Conservation (phyloP, 140 eudicot genomes). For the Stevia rebaudiana region DNA sequence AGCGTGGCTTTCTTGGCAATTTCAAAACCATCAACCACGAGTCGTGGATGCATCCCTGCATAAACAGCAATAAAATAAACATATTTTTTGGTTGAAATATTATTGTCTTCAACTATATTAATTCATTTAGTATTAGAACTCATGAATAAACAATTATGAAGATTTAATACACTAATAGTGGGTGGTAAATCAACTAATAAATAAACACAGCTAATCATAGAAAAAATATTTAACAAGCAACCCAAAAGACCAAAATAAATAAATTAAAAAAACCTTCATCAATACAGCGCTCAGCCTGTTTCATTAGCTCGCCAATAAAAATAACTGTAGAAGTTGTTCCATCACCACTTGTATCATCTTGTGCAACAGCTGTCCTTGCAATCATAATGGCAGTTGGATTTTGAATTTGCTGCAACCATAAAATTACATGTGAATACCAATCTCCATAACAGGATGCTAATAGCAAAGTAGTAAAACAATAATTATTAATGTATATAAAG, state of each 20-base stretch:
- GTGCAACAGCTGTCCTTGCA: conserved; percentile 99
- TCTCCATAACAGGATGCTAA: not conserved
- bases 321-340: conserved; percentile 98
- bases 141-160: not conserved
- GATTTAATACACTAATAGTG: not conserved
- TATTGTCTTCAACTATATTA: not conserved
- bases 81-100: not conserved
- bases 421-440: not conserved
- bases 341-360: conserved; percentile 96
- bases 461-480: not conserved
- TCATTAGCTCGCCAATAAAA: conserved; percentile 97
- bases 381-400: conserved; percentile 99
- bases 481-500: not conserved
- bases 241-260: not conserved
- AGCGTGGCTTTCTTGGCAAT: conserved; percentile 89
- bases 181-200: not conserved
- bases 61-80: not conserved
- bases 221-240: not conserved
- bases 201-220: not conserved
- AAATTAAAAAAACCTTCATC: conserved; percentile 65
- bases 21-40: conserved; percentile 95
- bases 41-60: conserved; percentile 97
- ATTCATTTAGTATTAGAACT: not conserved
- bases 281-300: conserved; percentile 86
- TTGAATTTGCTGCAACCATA: conserved; percentile 78